These are phyloP conservation scores for Fusarium sp. DNA, from an alignment of 2,329 filamentous ascomycete genomes.

Conservation along the genomic window DNA sequence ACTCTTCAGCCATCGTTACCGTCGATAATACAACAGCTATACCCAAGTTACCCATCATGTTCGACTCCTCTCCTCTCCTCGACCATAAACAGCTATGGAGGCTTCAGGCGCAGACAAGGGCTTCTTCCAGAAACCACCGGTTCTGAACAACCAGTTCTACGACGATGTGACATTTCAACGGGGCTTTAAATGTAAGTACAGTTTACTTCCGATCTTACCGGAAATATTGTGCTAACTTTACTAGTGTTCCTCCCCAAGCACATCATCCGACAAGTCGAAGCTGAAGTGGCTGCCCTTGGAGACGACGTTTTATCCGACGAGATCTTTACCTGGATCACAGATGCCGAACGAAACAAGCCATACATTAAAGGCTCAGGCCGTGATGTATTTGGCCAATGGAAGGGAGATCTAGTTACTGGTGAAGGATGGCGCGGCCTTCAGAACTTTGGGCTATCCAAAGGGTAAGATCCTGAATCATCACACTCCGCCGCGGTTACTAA, in stretches of 20 bases:
- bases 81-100: slow-evolving; percentile 51
- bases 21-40: background rate
- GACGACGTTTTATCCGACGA: slow-evolving; percentile 63
- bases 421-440: slow-evolving; percentile 75
- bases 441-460: slow-evolving; percentile 66
- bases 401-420: slow-evolving; percentile 69
- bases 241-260: slow-evolving; percentile 62
- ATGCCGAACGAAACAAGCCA: slow-evolving; percentile 73
- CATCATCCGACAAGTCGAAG: slow-evolving; percentile 53
- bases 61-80: background rate
- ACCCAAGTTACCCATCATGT: slow-evolving; percentile 3
- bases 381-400: slow-evolving; percentile 70
- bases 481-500: background rate
- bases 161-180: slow-evolving; percentile 65
- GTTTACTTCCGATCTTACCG: background rate
- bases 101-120: slow-evolving; percentile 60
- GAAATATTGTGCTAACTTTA: slow-evolving; percentile 2
- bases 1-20: background rate
- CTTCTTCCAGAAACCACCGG: slow-evolving; percentile 66
- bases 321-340: slow-evolving; percentile 67
- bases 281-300: slow-evolving; percentile 61
- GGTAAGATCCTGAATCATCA: slow-evolving; percentile 47
- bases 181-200: slow-evolving; percentile 60
- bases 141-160: slow-evolving; percentile 66
- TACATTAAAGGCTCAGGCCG: slow-evolving; percentile 66